Evolutionary conservation across 2,329 filamentous ascomycete genomes (phyloP).

Genomic region (Didymella keratinophila): DNA sequence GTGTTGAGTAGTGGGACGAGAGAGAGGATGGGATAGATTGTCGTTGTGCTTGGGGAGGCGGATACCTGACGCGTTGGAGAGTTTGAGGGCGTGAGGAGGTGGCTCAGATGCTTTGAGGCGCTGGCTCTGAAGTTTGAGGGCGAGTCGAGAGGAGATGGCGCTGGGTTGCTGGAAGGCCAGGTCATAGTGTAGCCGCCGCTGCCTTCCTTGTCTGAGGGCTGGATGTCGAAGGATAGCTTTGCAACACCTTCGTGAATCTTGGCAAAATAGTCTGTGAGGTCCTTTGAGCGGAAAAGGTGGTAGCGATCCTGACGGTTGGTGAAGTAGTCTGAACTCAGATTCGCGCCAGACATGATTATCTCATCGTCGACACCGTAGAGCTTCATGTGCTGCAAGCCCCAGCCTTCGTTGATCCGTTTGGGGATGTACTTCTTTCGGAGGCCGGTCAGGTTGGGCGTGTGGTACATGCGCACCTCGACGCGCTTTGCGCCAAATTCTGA

Average conservation of each 20-base stretch:
- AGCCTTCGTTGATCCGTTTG: conserved; percentile 93
- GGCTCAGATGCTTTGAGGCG: conserved; percentile 71
- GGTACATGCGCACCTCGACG: conserved; percentile 96
- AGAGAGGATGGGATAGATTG: conserved; percentile 85
- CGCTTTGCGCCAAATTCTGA: conserved; percentile 81
- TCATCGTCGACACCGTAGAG: conserved; percentile 95
- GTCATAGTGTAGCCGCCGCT: conserved; percentile 62
- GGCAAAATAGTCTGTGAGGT: conserved; percentile 83
- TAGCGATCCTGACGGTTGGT: conserved; percentile 95
- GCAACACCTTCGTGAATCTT: conserved; percentile 78
- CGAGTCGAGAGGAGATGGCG: conserved; percentile 75
- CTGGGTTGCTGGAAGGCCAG: conserved; percentile 80
- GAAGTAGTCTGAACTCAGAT: conserved; percentile 93
- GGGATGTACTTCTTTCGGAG: conserved; percentile 84
- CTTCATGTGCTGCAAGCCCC: conserved; percentile 99
- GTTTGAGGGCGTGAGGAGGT: conserved; percentile 67
- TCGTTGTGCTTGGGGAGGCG: conserved; percentile 55
- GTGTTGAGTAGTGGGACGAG: conserved; percentile 85
- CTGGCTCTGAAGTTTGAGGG: conserved; percentile 73
- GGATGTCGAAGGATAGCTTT: conserved; percentile 81
- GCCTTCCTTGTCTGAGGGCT: conserved; percentile 64
- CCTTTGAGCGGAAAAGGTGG: conserved; percentile 82
- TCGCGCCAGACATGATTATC: conserved; percentile 88
- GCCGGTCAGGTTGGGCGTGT: conserved; percentile 94
- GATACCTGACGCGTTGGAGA: conserved; percentile 35